Evolutionary conservation across 2,329 filamentous ascomycete species (phyloP), one percentile per base, ranked within the genome.

Genomic region (Harringtonia aguacate): DNA sequence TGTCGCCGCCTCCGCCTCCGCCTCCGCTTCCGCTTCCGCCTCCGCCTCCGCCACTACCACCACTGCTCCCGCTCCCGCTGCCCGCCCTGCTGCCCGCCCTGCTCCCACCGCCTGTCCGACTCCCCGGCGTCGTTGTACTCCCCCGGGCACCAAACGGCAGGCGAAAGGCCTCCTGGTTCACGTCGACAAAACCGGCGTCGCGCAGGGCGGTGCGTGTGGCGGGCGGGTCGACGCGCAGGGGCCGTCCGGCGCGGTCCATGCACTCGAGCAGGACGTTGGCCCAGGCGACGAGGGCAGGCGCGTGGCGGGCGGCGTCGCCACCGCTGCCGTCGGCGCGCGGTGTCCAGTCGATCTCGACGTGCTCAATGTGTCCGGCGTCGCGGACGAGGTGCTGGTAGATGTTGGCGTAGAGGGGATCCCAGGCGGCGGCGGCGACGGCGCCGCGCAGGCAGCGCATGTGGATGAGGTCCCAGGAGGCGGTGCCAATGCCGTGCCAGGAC

Each of bases 341-440:
- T 39, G 75, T 69, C 61, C 85, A 85, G 61, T 97, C 87, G 44
- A 97, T 83, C 59, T 97, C 90, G 39, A 94, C 77, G 53, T 94
- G 87, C 62, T 97, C 89, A 44, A 95, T 72, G 57, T 73, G 75
- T 43, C 89, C 90, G 34, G 68, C 72, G 2, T 81, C 81, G 2
- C 87, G 86, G 53, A 79, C 79, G 22, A 95, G 70, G 57, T 94
- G 85, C 43, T 83, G 87, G 50, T 15, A 20, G 24, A 81, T 68
- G 53, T 84, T 84, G 49, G 68, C 65, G 61, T 95, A 95, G 36
- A 92, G 65, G 37, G 73, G 70, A 4, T 73, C 69, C 88, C 87
- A 95, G 56, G 79, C 80, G 20, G 72, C 69, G 41, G 95, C 81
- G 58, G 72, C 69, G 41, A 95, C 81, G 58, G 82, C 84, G 12